Conservation (phyloP, 2,329 filamentous ascomycete species). For the Myriosclerotinia scirpicola region DNA sequence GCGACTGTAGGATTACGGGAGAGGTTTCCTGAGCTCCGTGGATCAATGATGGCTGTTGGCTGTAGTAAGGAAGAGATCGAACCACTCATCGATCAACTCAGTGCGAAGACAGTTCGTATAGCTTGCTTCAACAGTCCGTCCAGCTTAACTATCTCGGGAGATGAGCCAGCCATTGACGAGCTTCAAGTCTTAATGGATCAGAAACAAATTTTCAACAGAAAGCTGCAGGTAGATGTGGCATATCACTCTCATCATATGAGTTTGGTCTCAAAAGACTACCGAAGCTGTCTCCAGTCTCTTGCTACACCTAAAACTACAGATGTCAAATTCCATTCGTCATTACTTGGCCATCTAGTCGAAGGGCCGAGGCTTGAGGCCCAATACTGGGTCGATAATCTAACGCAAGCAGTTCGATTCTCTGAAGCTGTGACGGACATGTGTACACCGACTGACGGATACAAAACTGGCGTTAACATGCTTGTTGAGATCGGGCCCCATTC, state of each 20-base stretch:
- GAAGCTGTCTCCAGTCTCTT: constrained; percentile 18
- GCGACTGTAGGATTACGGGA: constrained; percentile 37
- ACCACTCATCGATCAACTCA: constrained; percentile 18
- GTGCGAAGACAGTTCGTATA: constrained; percentile 28
- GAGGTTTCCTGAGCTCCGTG: constrained; percentile 41
- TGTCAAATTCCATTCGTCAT: constrained; percentile 46
- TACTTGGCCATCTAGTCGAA: constrained; percentile 39
- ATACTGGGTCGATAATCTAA: constrained; percentile 50
- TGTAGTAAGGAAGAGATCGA: constrained; percentile 34
- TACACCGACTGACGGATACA: constrained; percentile 26
- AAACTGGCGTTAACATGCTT: constrained; percentile 31
- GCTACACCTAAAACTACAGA: constrained; percentile 17
- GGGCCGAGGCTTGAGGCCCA: constrained; percentile 37
- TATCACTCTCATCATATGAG: constrained; percentile 25
- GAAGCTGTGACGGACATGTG: constrained; percentile 42
- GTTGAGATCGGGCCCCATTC: constrained; percentile 32
- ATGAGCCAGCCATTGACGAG: constrained; percentile 27
- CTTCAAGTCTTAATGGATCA: constrained; percentile 30
- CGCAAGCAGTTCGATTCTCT: constrained; percentile 47
- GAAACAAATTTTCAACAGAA: constrained; percentile 30
- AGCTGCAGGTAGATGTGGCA: constrained; percentile 27
- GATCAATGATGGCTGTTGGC: constrained; percentile 52
- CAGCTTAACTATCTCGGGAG: constrained; percentile 35
- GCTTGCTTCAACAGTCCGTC: constrained; percentile 38
- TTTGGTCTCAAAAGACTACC: constrained; percentile 20